Conservation (phyloP, 2,329 filamentous ascomycete species). For the Thelonectria blattea region DNA sequence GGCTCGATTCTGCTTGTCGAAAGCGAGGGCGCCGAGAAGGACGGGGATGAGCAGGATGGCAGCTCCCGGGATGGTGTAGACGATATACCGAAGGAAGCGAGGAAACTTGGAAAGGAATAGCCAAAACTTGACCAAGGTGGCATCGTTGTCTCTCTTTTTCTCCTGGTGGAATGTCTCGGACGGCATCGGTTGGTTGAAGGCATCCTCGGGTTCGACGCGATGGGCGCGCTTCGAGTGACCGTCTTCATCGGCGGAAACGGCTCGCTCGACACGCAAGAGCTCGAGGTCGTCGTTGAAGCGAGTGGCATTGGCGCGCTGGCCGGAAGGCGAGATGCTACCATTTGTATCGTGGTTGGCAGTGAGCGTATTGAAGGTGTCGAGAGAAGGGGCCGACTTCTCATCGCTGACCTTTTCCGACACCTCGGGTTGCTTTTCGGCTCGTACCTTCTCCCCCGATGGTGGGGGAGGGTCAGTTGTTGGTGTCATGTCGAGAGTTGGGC, state of each 20-base stretch:
- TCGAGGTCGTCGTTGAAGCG: slow-evolving; percentile 57
- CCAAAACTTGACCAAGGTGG: slow-evolving; percentile 50
- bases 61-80: slow-evolving; percentile 56
- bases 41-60: slow-evolving; percentile 54
- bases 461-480: slow-evolving; percentile 27
- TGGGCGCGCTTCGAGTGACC: slow-evolving; percentile 39
- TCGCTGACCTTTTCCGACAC: slow-evolving; percentile 22
- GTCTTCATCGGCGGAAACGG: slow-evolving; percentile 53
- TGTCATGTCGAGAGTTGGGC: slow-evolving; percentile 18
- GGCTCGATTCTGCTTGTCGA: slow-evolving; percentile 49
- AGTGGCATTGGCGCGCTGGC: slow-evolving; percentile 43
- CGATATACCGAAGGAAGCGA: slow-evolving; percentile 54
- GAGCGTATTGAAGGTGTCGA: slow-evolving; percentile 42
- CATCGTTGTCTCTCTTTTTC: slow-evolving; percentile 43
- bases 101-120: slow-evolving; percentile 55
- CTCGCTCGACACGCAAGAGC: slow-evolving; percentile 53
- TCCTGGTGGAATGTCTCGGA: slow-evolving; percentile 35
- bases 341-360: slow-evolving; percentile 33
- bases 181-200: slow-evolving; percentile 48
- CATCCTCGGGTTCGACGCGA: slow-evolving; percentile 50
- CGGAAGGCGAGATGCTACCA: slow-evolving; percentile 35
- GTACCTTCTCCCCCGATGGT: slow-evolving; percentile 22
- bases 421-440: slow-evolving; percentile 13
- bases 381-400: slow-evolving; percentile 37
- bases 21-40: slow-evolving; percentile 50